Conservation (phyloP, 257 asterid genomes). For the Solanum pennellii region DNA sequence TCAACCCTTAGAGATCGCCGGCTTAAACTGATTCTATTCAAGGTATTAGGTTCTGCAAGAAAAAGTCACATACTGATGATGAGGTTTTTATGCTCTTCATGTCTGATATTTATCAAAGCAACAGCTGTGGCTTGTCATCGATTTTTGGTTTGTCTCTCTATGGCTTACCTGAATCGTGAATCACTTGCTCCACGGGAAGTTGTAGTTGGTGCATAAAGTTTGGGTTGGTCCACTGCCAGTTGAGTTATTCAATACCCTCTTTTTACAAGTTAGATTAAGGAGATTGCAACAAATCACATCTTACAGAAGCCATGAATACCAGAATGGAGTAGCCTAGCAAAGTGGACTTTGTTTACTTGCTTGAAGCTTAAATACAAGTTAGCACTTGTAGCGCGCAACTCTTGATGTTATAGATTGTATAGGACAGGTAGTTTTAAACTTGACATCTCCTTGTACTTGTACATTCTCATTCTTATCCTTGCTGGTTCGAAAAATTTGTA, state of each 20-base stretch:
- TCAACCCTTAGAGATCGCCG: slow-evolving; percentile 66
- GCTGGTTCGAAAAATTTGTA: background rate
- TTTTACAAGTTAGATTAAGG: background rate
- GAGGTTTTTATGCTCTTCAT: slow-evolving; percentile 51
- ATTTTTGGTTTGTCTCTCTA: slow-evolving; percentile 29
- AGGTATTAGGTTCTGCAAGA: slow-evolving; percentile 49
- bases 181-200: slow-evolving; percentile 35
- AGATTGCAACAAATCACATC: background rate
- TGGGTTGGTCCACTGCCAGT: background rate
- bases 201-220: slow-evolving; percentile 21
- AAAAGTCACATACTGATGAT: slow-evolving; percentile 48
- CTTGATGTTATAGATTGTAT: background rate
- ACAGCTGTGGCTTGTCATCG: slow-evolving; percentile 59
- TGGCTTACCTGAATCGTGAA: slow-evolving; percentile 25
- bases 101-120: slow-evolving; percentile 37
- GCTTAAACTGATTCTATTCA: slow-evolving; percentile 57
- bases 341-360: background rate
- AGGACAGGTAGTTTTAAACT: background rate
- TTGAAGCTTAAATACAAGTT: background rate
- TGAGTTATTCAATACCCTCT: background rate
- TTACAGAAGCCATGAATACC: background rate
- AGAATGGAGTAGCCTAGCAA: background rate
- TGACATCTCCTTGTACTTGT: background rate
- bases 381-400: background rate
- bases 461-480: background rate